Base-by-base conservation (phyloP, 192 early-diverging fungal genomes). In the Paraglomus brasilianum region DNA sequence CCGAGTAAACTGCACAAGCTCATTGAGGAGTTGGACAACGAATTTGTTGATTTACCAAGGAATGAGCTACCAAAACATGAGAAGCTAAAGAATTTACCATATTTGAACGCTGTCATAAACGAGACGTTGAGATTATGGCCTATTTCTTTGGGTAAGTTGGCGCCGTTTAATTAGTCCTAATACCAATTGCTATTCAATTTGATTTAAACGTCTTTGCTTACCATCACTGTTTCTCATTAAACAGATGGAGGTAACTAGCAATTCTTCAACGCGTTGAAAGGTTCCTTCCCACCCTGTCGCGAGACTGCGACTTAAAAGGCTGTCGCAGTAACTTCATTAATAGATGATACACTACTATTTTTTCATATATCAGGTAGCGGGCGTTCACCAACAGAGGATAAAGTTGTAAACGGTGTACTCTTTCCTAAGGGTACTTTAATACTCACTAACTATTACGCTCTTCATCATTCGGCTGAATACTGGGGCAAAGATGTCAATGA, bases 71-170 rank as follows among this genome's bases (percentile, higher is more conserved):
- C 77, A 15, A 67, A 73, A 14, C 81, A 86, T 44, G 73, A 85
- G 38, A 76, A 81, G 39, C 60, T 84, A 44, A 86, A 84, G 64
- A 60, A 76, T 21, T 72, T 86, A 30, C 78, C 82, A 45, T 82
- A 77, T 65, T 60, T 85, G 50, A 87, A 83, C 48, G 79, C 81
- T 22, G 80, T 86, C 30, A 78, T 86, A 70, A 74, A 85, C 48
- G 87, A 88, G 57, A 82, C 85, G 24, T 67, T 82, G 59, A 74
- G 84, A 48, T 58, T 86, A 13, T 71, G 82, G 67, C 79, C 85
- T 19, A 75, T 82, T 47, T 75, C 73, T 10, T 56, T 56, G 41
- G 66, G 66, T 68, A 41, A 21, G 22, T 51, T 24, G 4, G 53
- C n/a, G n/a, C 14, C 22, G 19, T 5, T 48, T 46, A 40, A 66